A percentile compares a stretch with the other conserved stretches of the same genome.
Conservation (phyloP, 2,329 filamentous ascomycete species). For the Epichloe amarillans region DNA sequence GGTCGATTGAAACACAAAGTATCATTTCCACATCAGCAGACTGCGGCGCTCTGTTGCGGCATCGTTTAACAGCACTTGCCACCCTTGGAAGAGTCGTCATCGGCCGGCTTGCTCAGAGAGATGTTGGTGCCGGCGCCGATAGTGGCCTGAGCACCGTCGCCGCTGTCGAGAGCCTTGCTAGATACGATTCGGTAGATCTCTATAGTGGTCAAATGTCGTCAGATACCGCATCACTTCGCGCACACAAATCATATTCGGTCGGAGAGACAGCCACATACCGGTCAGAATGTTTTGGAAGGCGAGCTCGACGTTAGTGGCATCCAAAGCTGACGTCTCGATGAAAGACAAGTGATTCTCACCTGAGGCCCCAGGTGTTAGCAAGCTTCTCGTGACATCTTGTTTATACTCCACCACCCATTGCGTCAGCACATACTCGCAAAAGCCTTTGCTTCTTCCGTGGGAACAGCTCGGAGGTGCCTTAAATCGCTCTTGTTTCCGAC, state of each 20-base stretch:
- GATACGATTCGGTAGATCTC: conserved; percentile 99
- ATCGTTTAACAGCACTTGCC: conserved; percentile 64
- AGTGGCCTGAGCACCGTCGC: conserved; percentile 66
- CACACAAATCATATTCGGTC: not conserved
- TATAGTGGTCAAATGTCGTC: conserved; percentile 23
- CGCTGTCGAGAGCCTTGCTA: conserved; percentile 88
- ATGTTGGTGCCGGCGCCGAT: conserved; percentile 73
- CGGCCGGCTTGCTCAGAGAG: conserved; percentile 73
- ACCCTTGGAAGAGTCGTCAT: conserved; percentile 60
- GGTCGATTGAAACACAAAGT: conserved; percentile 21
- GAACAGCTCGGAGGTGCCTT: conserved; percentile 91
- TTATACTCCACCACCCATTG: not conserved
- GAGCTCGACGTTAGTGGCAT: conserved; percentile 97
- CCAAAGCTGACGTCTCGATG: conserved; percentile 96
- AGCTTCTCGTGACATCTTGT: not conserved
- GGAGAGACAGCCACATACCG: conserved; percentile 42
- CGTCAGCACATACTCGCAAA: conserved; percentile 65
- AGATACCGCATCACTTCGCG: not conserved
- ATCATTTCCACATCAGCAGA: conserved; percentile 7
- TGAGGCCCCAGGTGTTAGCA: conserved; percentile 23
- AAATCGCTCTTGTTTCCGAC: conserved; percentile 99
- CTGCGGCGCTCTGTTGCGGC: conserved; percentile 7
- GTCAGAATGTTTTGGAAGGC: conserved; percentile 99
- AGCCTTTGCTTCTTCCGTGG: conserved; percentile 92
- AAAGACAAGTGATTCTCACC: conserved; percentile 97